phyloP scores from a whole-genome alignment of 2,329 filamentous ascomycete species.

The Tolypocladium nubicola region DNA sequence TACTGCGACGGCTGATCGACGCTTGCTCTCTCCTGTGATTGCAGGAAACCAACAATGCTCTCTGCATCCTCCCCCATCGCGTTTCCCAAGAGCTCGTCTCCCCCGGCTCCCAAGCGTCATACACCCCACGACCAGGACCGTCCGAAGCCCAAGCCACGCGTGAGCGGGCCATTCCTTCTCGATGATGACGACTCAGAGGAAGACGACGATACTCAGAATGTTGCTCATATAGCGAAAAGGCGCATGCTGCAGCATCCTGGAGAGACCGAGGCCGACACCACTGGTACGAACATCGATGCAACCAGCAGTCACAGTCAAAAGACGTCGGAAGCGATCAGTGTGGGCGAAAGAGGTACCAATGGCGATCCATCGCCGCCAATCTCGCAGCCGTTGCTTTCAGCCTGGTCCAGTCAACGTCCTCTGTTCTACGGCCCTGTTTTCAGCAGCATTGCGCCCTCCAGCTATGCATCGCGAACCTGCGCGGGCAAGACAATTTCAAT shows the following conservation, averaged over 20 bases:
- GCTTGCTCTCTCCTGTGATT: not conserved
- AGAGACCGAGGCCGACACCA: not conserved
- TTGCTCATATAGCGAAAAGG: constrained; percentile 16
- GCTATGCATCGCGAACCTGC: constrained; percentile 40
- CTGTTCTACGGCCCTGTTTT: constrained; percentile 18
- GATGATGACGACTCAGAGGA: constrained; percentile 26
- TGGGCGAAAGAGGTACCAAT: not conserved
- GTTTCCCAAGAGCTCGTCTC: constrained; percentile 41
- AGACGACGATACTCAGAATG: constrained; percentile 1
- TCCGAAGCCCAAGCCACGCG: constrained; percentile 22
- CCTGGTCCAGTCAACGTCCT: constrained; percentile 11
- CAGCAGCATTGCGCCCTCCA: constrained; percentile 12
- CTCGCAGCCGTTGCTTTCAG: constrained; percentile 2
- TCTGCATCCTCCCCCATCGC: constrained; percentile 48
- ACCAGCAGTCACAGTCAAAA: constrained; percentile 1
- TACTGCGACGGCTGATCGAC: not conserved
- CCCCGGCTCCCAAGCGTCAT: constrained; percentile 22
- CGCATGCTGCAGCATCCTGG: constrained; percentile 18
- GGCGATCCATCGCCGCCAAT: not conserved
- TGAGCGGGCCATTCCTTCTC: constrained; percentile 26
- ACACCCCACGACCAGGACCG: constrained; percentile 22
- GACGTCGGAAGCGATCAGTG: not conserved
- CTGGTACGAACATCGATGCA: constrained; percentile 1
- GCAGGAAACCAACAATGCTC: constrained; percentile 33
- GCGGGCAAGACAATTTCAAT: constrained; percentile 47